Conservation (phyloP, 805 yeast genomes). For the Candida oleophila region DNA sequence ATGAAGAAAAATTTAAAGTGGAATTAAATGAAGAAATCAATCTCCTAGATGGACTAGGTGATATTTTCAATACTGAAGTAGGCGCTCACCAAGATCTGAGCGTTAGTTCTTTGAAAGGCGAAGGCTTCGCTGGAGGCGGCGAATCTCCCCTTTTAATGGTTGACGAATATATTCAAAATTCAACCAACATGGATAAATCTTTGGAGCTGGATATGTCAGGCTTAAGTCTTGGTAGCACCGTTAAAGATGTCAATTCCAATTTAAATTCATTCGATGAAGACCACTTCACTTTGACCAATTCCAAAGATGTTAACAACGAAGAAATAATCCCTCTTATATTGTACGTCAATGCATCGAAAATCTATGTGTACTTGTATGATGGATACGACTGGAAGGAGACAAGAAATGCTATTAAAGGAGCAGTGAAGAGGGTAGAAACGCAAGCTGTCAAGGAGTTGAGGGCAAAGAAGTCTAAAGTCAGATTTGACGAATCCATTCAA, state of each 20-base stretch:
- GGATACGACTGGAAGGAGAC: constrained; percentile 94
- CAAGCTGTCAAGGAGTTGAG: constrained; percentile 36
- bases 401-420: constrained; percentile 60
- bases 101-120: too few relatives aligned
- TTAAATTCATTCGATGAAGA: constrained; percentile 21
- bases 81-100: constrained; percentile 7
- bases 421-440: constrained; percentile 60
- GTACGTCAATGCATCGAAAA: constrained; percentile 37
- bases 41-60: constrained; percentile 42
- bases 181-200: neutral
- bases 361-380: constrained; percentile 60
- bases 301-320: neutral
- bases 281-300: constrained; percentile 16
- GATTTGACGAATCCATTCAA: constrained; percentile 14
- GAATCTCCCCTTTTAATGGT: neutral
- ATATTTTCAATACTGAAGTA: neutral
- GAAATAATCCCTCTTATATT: constrained; percentile 23
- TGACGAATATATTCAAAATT: neutral
- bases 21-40: constrained; percentile 32
- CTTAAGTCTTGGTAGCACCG: constrained; percentile 16
- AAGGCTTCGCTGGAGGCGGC: neutral
- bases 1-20: constrained; percentile 57
- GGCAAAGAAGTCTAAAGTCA: constrained; percentile 8
- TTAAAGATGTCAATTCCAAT: constrained; percentile 10
- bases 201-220: constrained; percentile 27